These are phyloP conservation scores for Theobroma cacao DNA, from an alignment of 345 rosid species.

Conservation along the genomic window DNA sequence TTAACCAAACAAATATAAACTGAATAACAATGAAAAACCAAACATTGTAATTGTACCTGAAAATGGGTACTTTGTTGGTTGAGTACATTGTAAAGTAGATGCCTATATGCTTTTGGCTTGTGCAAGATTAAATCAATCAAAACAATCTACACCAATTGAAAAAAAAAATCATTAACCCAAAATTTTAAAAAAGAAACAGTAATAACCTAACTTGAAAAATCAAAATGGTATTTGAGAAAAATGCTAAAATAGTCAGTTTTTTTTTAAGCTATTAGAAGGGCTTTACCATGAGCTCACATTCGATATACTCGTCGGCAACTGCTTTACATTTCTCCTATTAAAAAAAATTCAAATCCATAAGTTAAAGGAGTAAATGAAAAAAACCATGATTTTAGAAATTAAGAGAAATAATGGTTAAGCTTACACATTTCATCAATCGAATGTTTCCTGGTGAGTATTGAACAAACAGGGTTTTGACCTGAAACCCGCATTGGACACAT, in stretches of 20 bases:
- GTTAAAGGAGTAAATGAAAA: background rate
- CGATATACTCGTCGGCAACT: slow-evolving; percentile 73
- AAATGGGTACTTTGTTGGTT: slow-evolving; percentile 38
- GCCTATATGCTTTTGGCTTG: slow-evolving; percentile 71
- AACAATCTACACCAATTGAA: slow-evolving; percentile 45
- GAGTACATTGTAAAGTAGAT: slow-evolving; percentile 68
- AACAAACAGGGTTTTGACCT: slow-evolving; percentile 51
- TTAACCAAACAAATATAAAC: background rate
- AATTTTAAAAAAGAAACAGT: background rate
- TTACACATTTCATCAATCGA: slow-evolving; percentile 82
- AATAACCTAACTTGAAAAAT: background rate
- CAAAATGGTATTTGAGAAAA: background rate
- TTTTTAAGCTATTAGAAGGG: background rate
- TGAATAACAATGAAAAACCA: background rate
- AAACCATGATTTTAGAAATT: background rate
- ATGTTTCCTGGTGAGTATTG: slow-evolving; percentile 74
- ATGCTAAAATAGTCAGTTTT: background rate
- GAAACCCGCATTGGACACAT: slow-evolving; percentile 66
- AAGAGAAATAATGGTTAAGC: background rate
- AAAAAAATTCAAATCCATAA: background rate
- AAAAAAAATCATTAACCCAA: background rate
- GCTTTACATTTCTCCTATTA: slow-evolving; percentile 62
- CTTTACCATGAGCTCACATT: slow-evolving; percentile 77
- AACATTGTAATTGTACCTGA: slow-evolving; percentile 40
- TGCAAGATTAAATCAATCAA: slow-evolving; percentile 86